Percentiles rank a stretch among this genome's conserved stretches.
Conservation (phyloP, 768 basidiomycete species). For the Calocera cornea region DNA sequence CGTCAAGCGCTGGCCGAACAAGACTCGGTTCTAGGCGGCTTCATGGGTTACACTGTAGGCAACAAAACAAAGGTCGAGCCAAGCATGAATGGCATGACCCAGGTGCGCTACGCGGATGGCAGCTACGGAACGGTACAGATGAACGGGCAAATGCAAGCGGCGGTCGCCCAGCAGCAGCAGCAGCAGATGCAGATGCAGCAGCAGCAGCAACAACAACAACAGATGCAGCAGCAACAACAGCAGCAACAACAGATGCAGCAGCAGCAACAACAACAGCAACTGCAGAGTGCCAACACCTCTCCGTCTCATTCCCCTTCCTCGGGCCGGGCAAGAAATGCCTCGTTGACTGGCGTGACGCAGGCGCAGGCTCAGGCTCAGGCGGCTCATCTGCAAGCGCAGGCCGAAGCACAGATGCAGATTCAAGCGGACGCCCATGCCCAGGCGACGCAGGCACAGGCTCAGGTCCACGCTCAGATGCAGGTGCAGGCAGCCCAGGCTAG, state of each 20-base stretch:
- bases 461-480: not conserved
- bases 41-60: not conserved
- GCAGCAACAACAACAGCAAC: too few relatives aligned
- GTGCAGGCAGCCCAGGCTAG: not conserved
- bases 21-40: not conserved
- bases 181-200: not conserved
- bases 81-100: not conserved
- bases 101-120: not conserved
- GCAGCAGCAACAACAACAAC: too few relatives aligned
- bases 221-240: too few relatives aligned
- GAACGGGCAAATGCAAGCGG: not conserved
- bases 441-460: not conserved
- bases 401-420: not conserved
- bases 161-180: not conserved
- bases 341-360: not conserved
- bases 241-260: too few relatives aligned
- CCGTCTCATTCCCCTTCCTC: not conserved
- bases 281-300: not conserved
- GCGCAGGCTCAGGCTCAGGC: not conserved
- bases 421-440: not conserved
- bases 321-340: not conserved
- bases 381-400: not conserved
- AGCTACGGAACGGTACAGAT: not conserved
- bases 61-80: conserved; percentile 1
- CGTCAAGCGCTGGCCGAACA: not conserved